A percentile compares a stretch with the other conserved stretches of the same genome.
Conservation (phyloP, 2,329 filamentous ascomycete genomes). For the Hymenoscyphus repandus region DNA sequence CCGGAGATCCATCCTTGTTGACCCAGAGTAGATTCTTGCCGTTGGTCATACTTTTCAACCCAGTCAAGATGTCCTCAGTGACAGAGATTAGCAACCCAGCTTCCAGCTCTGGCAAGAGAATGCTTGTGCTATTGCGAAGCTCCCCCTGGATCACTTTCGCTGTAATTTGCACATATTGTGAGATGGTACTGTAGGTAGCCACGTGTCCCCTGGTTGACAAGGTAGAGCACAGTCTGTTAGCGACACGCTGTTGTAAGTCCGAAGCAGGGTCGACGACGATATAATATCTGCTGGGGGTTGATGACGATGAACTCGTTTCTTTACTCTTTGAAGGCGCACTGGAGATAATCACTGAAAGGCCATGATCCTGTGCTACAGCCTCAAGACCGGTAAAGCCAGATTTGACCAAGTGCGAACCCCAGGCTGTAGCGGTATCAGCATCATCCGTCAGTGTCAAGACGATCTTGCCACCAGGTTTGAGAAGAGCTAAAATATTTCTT, state of each 20-base stretch:
- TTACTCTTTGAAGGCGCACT: background rate
- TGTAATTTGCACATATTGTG: background rate
- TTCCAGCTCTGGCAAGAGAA: background rate
- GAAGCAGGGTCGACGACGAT: background rate
- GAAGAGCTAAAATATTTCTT: constrained; percentile 13
- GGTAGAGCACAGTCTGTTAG: background rate
- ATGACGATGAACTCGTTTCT: background rate
- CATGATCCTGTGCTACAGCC: background rate
- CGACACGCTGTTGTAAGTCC: background rate
- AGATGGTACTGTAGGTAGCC: background rate
- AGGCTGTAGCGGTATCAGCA: background rate
- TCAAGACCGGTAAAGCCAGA: constrained; percentile 34
- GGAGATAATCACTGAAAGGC: background rate
- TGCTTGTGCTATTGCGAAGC: background rate
- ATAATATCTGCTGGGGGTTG: background rate
- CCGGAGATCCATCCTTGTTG: background rate
- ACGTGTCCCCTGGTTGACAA: background rate
- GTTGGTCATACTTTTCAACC: background rate
- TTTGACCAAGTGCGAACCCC: constrained; percentile 21
- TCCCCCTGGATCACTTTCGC: background rate
- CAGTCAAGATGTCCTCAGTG: background rate
- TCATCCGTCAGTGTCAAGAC: background rate
- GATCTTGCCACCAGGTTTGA: constrained; percentile 18
- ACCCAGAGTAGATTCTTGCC: background rate
- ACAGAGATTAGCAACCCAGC: background rate